A percentile compares a stretch with the other conserved stretches of the same genome.
These are phyloP conservation scores for Camptophora hylomeconis DNA, from an alignment of 2,329 filamentous ascomycete genomes.

Conservation along the genomic window DNA sequence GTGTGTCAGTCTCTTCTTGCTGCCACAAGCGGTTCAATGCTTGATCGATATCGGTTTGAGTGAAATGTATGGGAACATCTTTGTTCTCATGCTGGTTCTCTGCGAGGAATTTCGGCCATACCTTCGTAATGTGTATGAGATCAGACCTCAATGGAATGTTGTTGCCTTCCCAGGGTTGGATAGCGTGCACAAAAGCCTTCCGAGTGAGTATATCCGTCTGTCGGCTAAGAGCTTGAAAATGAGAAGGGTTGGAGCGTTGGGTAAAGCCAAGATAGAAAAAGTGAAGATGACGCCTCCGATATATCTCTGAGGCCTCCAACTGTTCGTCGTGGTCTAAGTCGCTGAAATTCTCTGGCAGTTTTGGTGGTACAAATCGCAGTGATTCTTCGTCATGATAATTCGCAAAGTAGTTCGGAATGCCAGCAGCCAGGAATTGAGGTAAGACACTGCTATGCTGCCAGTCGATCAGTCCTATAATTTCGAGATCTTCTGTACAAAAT, in stretches of 20 bases:
- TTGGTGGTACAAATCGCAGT: slow-evolving; percentile 6
- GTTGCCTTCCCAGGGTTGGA: slow-evolving; percentile 21
- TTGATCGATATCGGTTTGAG: slow-evolving; percentile 7
- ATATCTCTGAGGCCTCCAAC: neutral
- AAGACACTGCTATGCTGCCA: slow-evolving; percentile 28
- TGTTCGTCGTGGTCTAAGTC: slow-evolving; percentile 2
- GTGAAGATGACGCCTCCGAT: slow-evolving; percentile 4
- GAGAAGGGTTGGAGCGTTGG: neutral
- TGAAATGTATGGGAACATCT: slow-evolving; percentile 10
- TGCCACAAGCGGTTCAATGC: slow-evolving; percentile 9
- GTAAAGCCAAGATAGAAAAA: slow-evolving; percentile 4
- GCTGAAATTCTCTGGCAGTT: slow-evolving; percentile 2
- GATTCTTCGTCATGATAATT: slow-evolving; percentile 23
- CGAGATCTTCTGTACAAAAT: slow-evolving; percentile 19
- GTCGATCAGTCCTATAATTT: slow-evolving; percentile 27
- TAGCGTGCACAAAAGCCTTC: slow-evolving; percentile 17
- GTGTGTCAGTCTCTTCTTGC: slow-evolving; percentile 16
- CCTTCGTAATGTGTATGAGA: slow-evolving; percentile 14
- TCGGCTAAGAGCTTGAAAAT: slow-evolving; percentile 3
- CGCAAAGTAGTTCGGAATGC: slow-evolving; percentile 27
- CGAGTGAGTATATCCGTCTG: slow-evolving; percentile 11
- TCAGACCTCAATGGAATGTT: slow-evolving; percentile 17
- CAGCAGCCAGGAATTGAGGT: slow-evolving; percentile 25
- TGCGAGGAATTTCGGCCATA: slow-evolving; percentile 13
- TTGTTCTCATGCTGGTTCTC: slow-evolving; percentile 5